Base-by-base conservation (phyloP, 768 basidiomycete genomes). In the Cantharellus anzutake region DNA sequence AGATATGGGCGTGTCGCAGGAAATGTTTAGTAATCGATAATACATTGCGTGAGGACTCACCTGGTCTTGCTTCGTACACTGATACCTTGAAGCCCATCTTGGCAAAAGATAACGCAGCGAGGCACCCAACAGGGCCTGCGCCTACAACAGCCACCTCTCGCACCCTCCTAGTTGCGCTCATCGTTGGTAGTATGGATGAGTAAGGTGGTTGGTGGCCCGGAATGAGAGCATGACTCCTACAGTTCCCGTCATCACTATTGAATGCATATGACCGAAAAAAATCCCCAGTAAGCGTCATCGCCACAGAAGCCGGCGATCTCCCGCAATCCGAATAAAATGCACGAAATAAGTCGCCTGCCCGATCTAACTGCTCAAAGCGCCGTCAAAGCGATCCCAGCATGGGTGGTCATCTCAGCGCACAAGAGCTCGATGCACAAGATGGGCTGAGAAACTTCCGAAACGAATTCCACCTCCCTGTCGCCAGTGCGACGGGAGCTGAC, bases 111-210 rank as follows among this genome's bases (percentile, higher is more conserved):
- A 93, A 75, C 11, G 94, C 92, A 41, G 84, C 78, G 34, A 98
- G 83, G 68, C 91, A 92, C 34, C 94, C 94, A 14, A 99, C 94
- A 4, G 94, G 93, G 0, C 94, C 94, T 59, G 84, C 93, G 44
- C 94, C 94, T 34, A 74, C 70, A 41, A 76, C 67, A 55, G 61
- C 63, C 5, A 59, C 64, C 34, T 16, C 56, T 20, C 63, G 58
- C 29, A 29, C 11, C 11, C 44, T 11, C 20, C 20, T 29, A 29
- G 20, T 29, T 29, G 20, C 1, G 20, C 20, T 29, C 20, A 29
- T 29, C 20, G 20, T 29, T 29, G 20, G 20, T 29, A 29, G 20
- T 29, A 29, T 29, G 20, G 20, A 29, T 29, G 20, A 29, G 20
- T 29, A 29, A 29, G 20, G 20, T 29, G 20, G 20, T 29, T 29